Evolutionary conservation across 768 basidiomycete genomes (phyloP), one percentile per base, ranked within the genome.

Genomic region (Lactifluus volemus): DNA sequence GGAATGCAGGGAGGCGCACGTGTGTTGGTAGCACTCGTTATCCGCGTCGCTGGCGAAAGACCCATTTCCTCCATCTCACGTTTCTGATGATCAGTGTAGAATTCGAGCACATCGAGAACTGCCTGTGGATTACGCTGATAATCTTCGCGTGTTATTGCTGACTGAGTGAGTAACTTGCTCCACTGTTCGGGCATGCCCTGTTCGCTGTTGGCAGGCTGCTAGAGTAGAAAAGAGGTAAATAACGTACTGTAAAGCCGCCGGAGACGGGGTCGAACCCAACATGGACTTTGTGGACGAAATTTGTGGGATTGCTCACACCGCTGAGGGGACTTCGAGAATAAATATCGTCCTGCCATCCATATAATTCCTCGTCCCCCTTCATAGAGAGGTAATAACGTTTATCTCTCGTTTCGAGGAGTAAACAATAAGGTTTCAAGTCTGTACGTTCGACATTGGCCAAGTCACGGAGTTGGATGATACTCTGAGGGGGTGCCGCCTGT

Each of bases 271-370:
- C 96, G 68, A 95, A 98, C 3, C 94, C 95, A 59, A 98, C 96
- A 73, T 98, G 96, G 2, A 98, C 94, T 71, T 98, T 94, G 77
- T 99, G 96, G 0, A 98, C 92, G 70, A 99, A 98, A 73, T 99
- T 96, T 8, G 95, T 98, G 0, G 96, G 96, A 66, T 88, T 89
- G 71, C 87, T 88, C 48, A 95, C 90, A 30, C 96, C 92, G 85
- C 95, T 91, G 52, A 94, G 78, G 3, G 95, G 93, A 68, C 89
- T 92, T 50, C 93, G 83, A 5, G 83, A 84, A 74, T 98, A 98
- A 62, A 99, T 87, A 70, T 97, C 95, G 70, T 99, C 96, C 72
- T 95, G 90, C 95, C 95, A 98, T 17, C 86, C 86, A 68, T 99
- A 99, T n/a, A 99, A 80, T 69, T 99, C 96, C 67, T 95, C 92